Percentiles rank a stretch among this genome's conserved stretches.
phyloP scores from a whole-genome alignment of 2,329 filamentous ascomycete genomes.

The Stachybotrys elegans region DNA sequence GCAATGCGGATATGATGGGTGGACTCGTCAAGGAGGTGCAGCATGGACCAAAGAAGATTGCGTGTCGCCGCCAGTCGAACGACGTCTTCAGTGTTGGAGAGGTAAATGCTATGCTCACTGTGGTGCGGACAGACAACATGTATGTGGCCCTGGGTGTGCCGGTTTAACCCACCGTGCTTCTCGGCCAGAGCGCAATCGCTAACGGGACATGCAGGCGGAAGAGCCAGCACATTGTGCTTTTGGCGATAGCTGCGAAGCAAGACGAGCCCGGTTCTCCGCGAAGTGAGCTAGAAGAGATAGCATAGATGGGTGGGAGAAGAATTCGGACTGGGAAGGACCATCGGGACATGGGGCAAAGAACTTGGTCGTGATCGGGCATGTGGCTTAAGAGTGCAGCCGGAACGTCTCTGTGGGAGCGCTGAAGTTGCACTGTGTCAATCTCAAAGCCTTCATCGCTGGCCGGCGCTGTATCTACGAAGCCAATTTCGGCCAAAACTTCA shows the following conservation, averaged over 20 bases:
- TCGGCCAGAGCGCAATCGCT: neutral
- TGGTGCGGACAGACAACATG: neutral
- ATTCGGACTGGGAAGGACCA: constrained; percentile 1
- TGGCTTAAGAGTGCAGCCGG: neutral
- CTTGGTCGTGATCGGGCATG: neutral
- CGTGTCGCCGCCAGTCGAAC: constrained; percentile 6
- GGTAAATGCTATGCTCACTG: neutral
- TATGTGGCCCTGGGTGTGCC: neutral
- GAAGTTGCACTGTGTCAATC: neutral
- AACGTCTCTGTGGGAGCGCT: neutral
- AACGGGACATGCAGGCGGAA: constrained; percentile 1
- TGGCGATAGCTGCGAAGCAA: neutral
- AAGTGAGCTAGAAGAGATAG: neutral
- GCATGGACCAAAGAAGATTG: constrained; percentile 8
- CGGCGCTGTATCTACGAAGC: constrained; percentile 2
- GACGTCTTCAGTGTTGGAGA: constrained; percentile 2
- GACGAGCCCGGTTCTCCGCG: neutral
- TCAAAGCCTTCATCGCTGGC: neutral
- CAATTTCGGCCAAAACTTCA: neutral
- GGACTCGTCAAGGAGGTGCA: constrained; percentile 4
- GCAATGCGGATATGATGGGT: constrained; percentile 7
- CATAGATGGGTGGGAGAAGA: neutral
- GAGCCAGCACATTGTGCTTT: neutral
- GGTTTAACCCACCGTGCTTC: constrained; percentile 1
- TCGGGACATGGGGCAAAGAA: neutral